Base-by-base conservation (phyloP, 2,329 filamentous ascomycete genomes). In the Penicillium sp. region DNA sequence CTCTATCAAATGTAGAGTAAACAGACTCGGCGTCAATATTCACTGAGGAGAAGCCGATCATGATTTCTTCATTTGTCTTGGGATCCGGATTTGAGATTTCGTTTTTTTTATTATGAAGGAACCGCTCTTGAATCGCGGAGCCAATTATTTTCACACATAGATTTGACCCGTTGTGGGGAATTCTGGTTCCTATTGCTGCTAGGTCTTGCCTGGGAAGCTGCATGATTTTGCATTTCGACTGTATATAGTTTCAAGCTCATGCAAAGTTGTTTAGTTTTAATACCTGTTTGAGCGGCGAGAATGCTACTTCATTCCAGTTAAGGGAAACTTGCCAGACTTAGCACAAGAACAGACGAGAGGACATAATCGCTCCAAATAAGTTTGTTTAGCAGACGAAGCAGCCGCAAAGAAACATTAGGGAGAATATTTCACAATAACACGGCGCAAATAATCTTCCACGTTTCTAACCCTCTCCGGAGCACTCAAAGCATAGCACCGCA, bases 221-320 rank as follows among this genome's bases (percentile, higher is more conserved):
- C 62, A 46, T 65, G 52, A 61, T 59, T 52, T 52, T 64, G 57
- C 60, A 66, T 68, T 68, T 63, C 52, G 54, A 64, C 59, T 69
- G 67, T 69, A 69, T 60, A 69, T 69, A 69, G 61, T 33, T 68
- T 63, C 38, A 26, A 49, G 58, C 58, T 58, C 19, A 58, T 58
- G 62, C 58, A 28, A 61, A 55, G 55, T 52, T 43, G 48, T 37
- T 62, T 57, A 43, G 49, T 46, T 46, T 28, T 16, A 55, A 55
- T 63, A 58, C 38, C 52, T 57, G 54, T 42, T 37, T 19, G 51
- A 55, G 55, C 45, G 30, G 57, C 59, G 59, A 55, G 48, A 49
- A 48, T 43, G 53, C 57, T 58, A 60, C 56, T 58, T 46, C 43
- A 63, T 33, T 33, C 30, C 30, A 33, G 10, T 2, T 2, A 6